Conservation (phyloP, 2,329 filamentous ascomycete species). For the Fusarium virguliforme region DNA sequence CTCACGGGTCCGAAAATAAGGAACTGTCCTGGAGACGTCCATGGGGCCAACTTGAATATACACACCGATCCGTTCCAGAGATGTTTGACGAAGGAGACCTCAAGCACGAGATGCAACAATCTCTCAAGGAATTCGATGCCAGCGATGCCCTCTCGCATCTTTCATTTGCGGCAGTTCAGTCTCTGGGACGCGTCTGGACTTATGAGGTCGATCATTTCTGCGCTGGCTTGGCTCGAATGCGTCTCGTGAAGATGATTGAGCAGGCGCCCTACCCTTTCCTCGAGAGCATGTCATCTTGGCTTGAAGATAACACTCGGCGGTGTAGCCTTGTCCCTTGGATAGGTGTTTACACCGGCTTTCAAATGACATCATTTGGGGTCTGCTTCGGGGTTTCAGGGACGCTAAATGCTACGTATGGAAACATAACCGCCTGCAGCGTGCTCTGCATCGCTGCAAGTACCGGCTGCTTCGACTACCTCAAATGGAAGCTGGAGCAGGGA, state of each 20-base stretch:
- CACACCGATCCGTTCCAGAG: conserved; percentile 15
- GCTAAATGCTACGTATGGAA: too few relatives aligned
- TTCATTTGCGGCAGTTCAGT: neutral
- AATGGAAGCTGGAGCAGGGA: too few relatives aligned
- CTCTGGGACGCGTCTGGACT: neutral
- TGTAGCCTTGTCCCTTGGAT: too few relatives aligned
- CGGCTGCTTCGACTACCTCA: too few relatives aligned
- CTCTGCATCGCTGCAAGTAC: too few relatives aligned
- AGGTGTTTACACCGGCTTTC: too few relatives aligned
- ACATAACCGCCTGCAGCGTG: too few relatives aligned
- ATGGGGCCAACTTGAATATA: conserved; percentile 3
- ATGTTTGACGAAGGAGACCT: neutral
- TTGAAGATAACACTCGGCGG: neutral
- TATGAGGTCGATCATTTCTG: neutral
- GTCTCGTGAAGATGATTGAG: neutral
- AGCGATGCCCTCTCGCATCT: neutral
- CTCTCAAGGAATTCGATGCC: neutral
- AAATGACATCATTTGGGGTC: too few relatives aligned
- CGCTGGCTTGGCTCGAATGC: neutral
- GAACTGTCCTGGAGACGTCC: neutral
- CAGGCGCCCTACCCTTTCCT: neutral
- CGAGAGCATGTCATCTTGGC: neutral
- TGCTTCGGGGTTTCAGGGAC: too few relatives aligned
- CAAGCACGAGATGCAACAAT: neutral
- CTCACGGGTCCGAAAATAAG: rapidly evolving